These are phyloP conservation scores for Cercospora zeina DNA, from an alignment of 2,329 filamentous ascomycete species.

Conservation along the genomic window DNA sequence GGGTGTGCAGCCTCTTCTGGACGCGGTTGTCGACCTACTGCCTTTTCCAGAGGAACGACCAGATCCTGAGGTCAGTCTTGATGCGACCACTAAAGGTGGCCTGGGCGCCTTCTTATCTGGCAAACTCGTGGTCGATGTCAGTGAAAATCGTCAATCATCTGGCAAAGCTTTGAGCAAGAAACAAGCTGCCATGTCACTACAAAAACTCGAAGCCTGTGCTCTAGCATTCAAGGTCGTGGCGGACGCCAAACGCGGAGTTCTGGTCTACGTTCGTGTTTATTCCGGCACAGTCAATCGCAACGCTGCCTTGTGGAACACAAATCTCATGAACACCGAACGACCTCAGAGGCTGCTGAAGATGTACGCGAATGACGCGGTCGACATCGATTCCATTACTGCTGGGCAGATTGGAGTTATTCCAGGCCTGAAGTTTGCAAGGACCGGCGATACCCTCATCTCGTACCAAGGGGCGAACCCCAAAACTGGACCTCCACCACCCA, in stretches of 20 bases:
- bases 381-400: constrained; percentile 74
- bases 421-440: constrained; percentile 86
- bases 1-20: constrained; percentile 86
- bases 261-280: constrained; percentile 92
- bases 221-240: constrained; percentile 91
- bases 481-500: constrained; percentile 64
- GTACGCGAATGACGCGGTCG: constrained; percentile 82
- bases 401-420: constrained; percentile 94
- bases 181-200: constrained; percentile 45
- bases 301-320: constrained; percentile 80
- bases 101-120: constrained; percentile 51
- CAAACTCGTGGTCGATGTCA: constrained; percentile 30
- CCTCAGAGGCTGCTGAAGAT: constrained; percentile 82
- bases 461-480: constrained; percentile 63
- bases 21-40: constrained; percentile 83
- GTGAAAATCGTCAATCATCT: constrained; percentile 40
- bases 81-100: constrained; percentile 52
- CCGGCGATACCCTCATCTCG: constrained; percentile 85
- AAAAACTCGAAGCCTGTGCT: constrained; percentile 68
- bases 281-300: constrained; percentile 76
- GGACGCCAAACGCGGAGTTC: constrained; percentile 78
- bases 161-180: constrained; percentile 45
- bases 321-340: constrained; percentile 73
- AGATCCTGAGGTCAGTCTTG: constrained; percentile 73
- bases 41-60: constrained; percentile 79